These are phyloP conservation scores for Marasmius tenuissimus DNA, from an alignment of 1,284 basidiomycete species.

Conservation along the genomic window DNA sequence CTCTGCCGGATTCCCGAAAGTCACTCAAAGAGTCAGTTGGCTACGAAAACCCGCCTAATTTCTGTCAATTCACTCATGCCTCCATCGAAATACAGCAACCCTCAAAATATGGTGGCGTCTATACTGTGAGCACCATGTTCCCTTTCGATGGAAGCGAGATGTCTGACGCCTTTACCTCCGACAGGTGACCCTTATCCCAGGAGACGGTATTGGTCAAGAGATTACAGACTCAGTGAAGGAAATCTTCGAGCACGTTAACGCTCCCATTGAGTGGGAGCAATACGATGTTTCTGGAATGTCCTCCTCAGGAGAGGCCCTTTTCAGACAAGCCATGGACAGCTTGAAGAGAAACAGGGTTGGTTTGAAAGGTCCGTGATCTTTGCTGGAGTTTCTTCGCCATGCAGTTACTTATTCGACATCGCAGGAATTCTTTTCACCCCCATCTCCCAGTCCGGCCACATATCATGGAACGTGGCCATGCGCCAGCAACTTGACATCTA, in stretches of 20 bases:
- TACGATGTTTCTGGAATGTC: slow-evolving; percentile 98
- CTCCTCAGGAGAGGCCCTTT: slow-evolving; percentile 89
- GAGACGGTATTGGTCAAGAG: slow-evolving; percentile 96
- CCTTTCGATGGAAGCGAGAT: slow-evolving; percentile 18
- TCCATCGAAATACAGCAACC: slow-evolving; percentile 54
- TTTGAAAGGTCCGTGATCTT: slow-evolving; percentile 80
- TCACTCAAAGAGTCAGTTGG: slow-evolving; percentile 34
- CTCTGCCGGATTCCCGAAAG: slow-evolving; percentile 77
- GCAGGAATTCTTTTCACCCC: slow-evolving; percentile 98
- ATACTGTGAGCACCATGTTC: slow-evolving; percentile 60
- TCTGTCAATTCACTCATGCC: not conserved
- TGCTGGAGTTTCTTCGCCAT: not conserved
- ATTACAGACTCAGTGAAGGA: slow-evolving; percentile 99
- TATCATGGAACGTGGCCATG: slow-evolving; percentile 99
- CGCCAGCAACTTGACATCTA: slow-evolving; percentile 99
- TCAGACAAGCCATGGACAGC: slow-evolving; percentile 97
- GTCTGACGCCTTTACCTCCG: slow-evolving; percentile 15
- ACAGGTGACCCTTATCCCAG: slow-evolving; percentile 91
- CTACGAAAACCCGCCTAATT: not conserved
- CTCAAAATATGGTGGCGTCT: slow-evolving; percentile 94
- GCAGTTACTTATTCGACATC: slow-evolving; percentile 4
- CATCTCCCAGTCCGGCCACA: slow-evolving; percentile 94
- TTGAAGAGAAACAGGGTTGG: slow-evolving; percentile 97
- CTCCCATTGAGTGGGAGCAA: slow-evolving; percentile 99
- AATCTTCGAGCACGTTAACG: slow-evolving; percentile 96